Evolutionary conservation across 2,329 filamentous ascomycete genomes (phyloP), one percentile per base, ranked within the genome.

Genomic region (Paraphaeosphaeria minitans): DNA sequence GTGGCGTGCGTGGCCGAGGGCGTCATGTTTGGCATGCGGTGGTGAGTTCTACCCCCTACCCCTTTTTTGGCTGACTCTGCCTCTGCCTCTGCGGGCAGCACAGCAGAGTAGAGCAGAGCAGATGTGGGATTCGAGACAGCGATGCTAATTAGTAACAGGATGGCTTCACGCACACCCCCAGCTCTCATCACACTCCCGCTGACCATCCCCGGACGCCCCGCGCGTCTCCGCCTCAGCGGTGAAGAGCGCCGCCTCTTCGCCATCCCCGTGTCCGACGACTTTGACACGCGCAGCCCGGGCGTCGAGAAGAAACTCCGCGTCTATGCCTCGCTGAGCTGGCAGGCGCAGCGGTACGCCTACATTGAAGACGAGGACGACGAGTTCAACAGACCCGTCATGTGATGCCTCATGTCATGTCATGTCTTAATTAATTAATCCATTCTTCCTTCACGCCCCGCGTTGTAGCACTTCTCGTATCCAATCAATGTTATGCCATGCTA

Each of bases 281-380:
- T 49, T 21, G 16, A 22, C 27, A 43, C 67, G 22, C 61, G 61
- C 48, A 70, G 66, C 47, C 67, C 71, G 6, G 69, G 67, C 16
- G 63, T 54, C 2, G 70, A 73, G n/a, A 73, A 71, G 62, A 71
- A 71, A 31, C 39, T 62, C 13, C 64, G 58, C 7, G 66, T 63
- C 9, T 71, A 70, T 37, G 63, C 66, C n/a, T 35, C 63, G 2
- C 59, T 57, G 16, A 61, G 57, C 41, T 66, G 66, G 37, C 62
- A 62, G 27, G 57, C 62, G 10, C 66, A 69, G 27, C 73, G 68
- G 41, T 64, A 66, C 39, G 64, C 65, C 7, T 71, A 72, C 53
- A 67, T 71, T 6, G 69, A 70, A 24, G 71, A 74, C 13, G 67
- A 70, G 9, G 72, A 75, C 47, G 72, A 74, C 53, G 72, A 75